A percentile compares a stretch with the other conserved stretches of the same genome.
Evolutionary conservation across 2,329 filamentous ascomycete genomes (phyloP).

Genomic region (Westerdykella ornata): DNA sequence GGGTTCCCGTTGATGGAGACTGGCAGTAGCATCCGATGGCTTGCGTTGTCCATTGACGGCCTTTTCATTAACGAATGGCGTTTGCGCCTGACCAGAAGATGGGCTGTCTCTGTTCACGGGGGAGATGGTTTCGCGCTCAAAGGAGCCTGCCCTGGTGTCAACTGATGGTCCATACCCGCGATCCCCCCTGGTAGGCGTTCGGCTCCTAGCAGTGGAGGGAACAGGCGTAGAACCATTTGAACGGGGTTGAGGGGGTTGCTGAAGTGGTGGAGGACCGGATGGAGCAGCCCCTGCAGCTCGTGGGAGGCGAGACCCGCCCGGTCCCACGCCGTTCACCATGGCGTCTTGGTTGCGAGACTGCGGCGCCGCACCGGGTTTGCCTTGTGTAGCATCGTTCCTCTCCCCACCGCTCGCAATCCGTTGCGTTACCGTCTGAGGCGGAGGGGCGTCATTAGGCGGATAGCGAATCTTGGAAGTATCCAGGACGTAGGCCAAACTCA

Average conservation of each 20-base stretch:
- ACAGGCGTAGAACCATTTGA: slow-evolving; percentile 33
- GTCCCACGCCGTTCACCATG: slow-evolving; percentile 21
- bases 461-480: slow-evolving; percentile 97
- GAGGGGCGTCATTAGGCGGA: slow-evolving; percentile 61
- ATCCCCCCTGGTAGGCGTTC: slow-evolving; percentile 47
- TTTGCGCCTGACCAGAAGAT: slow-evolving; percentile 16
- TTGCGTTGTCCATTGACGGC: slow-evolving; percentile 18
- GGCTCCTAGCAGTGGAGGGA: slow-evolving; percentile 34
- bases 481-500: slow-evolving; percentile 83
- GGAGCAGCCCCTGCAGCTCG: slow-evolving; percentile 55
- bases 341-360: slow-evolving; percentile 32
- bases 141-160: slow-evolving; percentile 38
- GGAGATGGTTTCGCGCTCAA: slow-evolving; percentile 44
- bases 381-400: slow-evolving; percentile 37
- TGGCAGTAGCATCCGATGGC: slow-evolving; percentile 23
- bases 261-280: slow-evolving; percentile 57
- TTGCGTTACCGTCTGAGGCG: slow-evolving; percentile 26
- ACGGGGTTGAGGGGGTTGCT: slow-evolving; percentile 55
- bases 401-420: slow-evolving; percentile 45
- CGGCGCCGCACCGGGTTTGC: slow-evolving; percentile 27
- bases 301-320: slow-evolving; percentile 52
- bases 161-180: slow-evolving; percentile 41
- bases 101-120: slow-evolving; percentile 41
- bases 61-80: slow-evolving; percentile 8
- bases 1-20: slow-evolving; percentile 18